phyloP scores from a whole-genome alignment of 345 rosid species.

The Arabis hirsuta region DNA sequence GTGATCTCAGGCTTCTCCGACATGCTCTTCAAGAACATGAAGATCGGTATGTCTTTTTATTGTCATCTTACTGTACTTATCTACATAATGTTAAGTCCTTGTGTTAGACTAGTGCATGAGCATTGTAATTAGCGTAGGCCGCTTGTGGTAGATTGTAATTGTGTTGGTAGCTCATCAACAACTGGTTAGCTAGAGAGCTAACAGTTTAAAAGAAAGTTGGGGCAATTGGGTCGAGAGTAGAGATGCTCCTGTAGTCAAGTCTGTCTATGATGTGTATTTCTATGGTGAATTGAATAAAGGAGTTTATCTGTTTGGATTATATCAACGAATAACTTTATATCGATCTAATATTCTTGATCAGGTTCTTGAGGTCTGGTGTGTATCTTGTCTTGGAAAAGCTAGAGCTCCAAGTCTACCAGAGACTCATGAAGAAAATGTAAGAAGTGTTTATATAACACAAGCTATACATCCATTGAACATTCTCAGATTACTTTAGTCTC shows the following conservation, averaged over 20 bases:
- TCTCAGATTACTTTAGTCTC: neutral
- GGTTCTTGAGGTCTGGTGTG: conserved; percentile 94
- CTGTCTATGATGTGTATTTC: conserved; percentile 4
- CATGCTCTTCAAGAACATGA: conserved; percentile 87
- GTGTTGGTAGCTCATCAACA: conserved; percentile 9
- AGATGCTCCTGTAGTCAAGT: neutral
- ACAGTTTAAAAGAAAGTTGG: conserved; percentile 1
- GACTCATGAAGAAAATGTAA: conserved; percentile 93
- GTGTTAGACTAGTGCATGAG: conserved; percentile 9
- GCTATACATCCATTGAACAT: neutral
- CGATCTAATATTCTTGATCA: conserved; percentile 24
- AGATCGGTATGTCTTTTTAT: conserved; percentile 60
- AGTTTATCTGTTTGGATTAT: neutral
- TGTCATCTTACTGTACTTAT: conserved; percentile 14
- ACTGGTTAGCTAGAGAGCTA: conserved; percentile 16
- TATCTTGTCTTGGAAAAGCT: conserved; percentile 96
- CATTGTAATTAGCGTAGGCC: conserved; percentile 18
- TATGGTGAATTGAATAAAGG: conserved; percentile 6
- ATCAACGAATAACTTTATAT: conserved; percentile 8
- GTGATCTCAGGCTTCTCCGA: conserved; percentile 92
- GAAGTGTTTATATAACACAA: conserved; percentile 13
- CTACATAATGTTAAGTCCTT: conserved; percentile 22
- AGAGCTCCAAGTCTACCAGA: conserved; percentile 96
- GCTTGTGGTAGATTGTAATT: conserved; percentile 16
- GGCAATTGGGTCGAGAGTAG: neutral